A percentile compares a stretch with the other conserved stretches of the same genome.
Conservation (phyloP, 2,329 filamentous ascomycete species). For the Dothidotthia symphoricarpi region DNA sequence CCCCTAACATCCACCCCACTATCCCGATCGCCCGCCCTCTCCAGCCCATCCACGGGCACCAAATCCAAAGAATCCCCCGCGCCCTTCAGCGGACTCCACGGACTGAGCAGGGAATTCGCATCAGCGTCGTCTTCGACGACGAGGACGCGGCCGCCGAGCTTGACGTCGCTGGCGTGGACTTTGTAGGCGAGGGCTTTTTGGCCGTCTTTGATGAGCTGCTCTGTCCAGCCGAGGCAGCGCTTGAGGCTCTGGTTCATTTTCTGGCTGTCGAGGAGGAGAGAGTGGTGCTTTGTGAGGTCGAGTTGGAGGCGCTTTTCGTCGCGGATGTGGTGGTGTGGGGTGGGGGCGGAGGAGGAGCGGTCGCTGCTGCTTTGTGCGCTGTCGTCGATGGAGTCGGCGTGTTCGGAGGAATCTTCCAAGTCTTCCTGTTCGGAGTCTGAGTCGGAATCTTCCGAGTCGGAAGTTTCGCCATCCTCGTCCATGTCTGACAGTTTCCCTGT, state of each 20-base stretch:
- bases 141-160: constrained; percentile 77
- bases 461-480: constrained; percentile 36
- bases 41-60: constrained; percentile 8
- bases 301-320: constrained; percentile 82
- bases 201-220: constrained; percentile 84
- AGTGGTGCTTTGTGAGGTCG: constrained; percentile 84
- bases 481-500: constrained; percentile 40
- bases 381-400: constrained; percentile 49
- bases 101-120: constrained; percentile 34
- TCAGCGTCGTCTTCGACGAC: constrained; percentile 61
- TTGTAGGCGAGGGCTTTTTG: constrained; percentile 82
- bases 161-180: constrained; percentile 74
- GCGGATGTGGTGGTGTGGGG: constrained; percentile 56
- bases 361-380: constrained; percentile 45
- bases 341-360: constrained; percentile 14
- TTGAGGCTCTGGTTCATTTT: constrained; percentile 95
- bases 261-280: constrained; percentile 83
- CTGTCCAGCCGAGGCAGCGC: constrained; percentile 83
- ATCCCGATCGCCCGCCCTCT: constrained; percentile 38
- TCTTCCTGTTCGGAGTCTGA: constrained; percentile 48
- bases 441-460: constrained; percentile 41
- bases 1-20: too few relatives aligned
- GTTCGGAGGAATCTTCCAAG: constrained; percentile 49
- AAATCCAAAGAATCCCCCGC: constrained; percentile 17
- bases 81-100: constrained; percentile 37